These are phyloP conservation scores for Teratosphaeria gauchensis DNA, from an alignment of 2,329 filamentous ascomycete genomes.

Conservation along the genomic window DNA sequence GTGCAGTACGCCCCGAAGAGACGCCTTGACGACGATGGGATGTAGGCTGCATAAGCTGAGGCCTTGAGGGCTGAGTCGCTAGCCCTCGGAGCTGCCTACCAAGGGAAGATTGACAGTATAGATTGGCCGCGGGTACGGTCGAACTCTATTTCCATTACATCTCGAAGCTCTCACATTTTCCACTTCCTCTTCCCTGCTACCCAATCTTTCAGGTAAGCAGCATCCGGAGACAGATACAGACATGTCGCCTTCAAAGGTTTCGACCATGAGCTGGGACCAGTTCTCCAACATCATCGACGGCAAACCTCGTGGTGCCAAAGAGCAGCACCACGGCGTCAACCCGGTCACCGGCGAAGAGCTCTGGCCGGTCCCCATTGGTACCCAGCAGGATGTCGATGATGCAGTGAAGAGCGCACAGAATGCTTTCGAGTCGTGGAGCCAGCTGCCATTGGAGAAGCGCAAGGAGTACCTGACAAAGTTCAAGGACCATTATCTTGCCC, in stretches of 20 bases:
- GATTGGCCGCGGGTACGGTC: neutral
- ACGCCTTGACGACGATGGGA: neutral
- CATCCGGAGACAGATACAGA: slow-evolving; percentile 4
- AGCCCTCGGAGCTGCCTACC: neutral
- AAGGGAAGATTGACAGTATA: neutral
- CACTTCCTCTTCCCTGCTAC: neutral
- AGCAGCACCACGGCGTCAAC: slow-evolving; percentile 26
- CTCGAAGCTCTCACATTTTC: neutral
- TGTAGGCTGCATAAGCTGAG: neutral
- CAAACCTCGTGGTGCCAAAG: slow-evolving; percentile 22
- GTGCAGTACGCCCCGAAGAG: neutral
- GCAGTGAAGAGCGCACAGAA: slow-evolving; percentile 27
- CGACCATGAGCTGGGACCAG: slow-evolving; percentile 26
- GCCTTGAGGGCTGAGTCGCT: neutral
- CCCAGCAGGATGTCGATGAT: slow-evolving; percentile 30
- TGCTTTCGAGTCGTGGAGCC: slow-evolving; percentile 28
- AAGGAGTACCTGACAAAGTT: slow-evolving; percentile 27
- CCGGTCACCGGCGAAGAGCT: slow-evolving; percentile 28
- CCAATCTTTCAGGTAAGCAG: neutral
- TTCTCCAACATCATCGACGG: slow-evolving; percentile 33
- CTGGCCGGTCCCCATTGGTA: slow-evolving; percentile 28
- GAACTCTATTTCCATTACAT: neutral
- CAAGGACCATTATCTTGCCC: slow-evolving; percentile 22
- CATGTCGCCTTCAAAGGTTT: slow-evolving; percentile 39
- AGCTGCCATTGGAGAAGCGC: slow-evolving; percentile 25